Conservation (phyloP, 2,329 filamentous ascomycete species). For the Colletotrichum eremochloae region DNA sequence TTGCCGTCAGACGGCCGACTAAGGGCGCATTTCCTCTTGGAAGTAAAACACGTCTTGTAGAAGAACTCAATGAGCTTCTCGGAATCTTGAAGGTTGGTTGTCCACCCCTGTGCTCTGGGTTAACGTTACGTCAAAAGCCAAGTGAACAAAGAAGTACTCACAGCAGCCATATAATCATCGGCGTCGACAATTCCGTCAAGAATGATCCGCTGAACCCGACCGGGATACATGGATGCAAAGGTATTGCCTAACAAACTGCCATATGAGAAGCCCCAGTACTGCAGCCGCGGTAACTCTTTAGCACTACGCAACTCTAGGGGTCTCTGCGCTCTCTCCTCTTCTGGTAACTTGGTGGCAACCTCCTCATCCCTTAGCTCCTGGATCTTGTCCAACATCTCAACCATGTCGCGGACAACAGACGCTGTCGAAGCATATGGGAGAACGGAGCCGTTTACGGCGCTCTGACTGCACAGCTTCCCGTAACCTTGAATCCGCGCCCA, state of each 20-base stretch:
- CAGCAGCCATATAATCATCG: slow-evolving; percentile 52
- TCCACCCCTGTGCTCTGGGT: slow-evolving; percentile 49
- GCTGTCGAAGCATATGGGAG: slow-evolving; percentile 53
- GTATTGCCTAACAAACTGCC: slow-evolving; percentile 53
- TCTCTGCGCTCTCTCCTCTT: neutral
- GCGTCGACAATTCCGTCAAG: slow-evolving; percentile 56
- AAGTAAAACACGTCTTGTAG: slow-evolving; percentile 53
- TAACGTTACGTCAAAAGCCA: neutral
- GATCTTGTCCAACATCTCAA: slow-evolving; percentile 58
- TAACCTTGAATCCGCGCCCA: slow-evolving; percentile 43
- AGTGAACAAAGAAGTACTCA: slow-evolving; percentile 42
- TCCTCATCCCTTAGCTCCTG: slow-evolving; percentile 50
- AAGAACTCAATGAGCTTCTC: slow-evolving; percentile 52
- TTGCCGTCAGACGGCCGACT: slow-evolving; percentile 45
- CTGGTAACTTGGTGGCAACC: neutral
- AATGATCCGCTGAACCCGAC: slow-evolving; percentile 56
- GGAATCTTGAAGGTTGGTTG: slow-evolving; percentile 54
- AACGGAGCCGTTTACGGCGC: slow-evolving; percentile 47
- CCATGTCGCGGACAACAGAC: slow-evolving; percentile 58
- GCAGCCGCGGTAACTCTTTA: slow-evolving; percentile 48
- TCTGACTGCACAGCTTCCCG: slow-evolving; percentile 48
- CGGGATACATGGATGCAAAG: slow-evolving; percentile 54
- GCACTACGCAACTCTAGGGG: neutral
- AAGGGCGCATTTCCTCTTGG: slow-evolving; percentile 49
- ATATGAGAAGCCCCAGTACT: slow-evolving; percentile 67